Percentiles rank a stretch among this genome's conserved stretches.
Conservation (phyloP, 2,329 filamentous ascomycete genomes). For the Ilyonectria destructans region DNA sequence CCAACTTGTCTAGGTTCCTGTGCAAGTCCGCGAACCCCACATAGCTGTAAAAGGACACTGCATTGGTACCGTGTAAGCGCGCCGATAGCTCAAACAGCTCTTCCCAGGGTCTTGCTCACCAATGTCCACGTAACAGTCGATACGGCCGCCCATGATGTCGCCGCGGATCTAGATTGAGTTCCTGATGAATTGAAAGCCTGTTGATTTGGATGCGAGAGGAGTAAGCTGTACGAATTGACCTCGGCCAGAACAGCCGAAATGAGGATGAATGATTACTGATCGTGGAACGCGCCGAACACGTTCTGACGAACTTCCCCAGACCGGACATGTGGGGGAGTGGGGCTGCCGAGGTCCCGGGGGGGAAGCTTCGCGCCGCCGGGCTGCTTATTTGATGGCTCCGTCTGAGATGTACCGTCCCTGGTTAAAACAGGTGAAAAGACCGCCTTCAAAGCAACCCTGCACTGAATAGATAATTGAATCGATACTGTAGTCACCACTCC, state of each 20-base stretch:
- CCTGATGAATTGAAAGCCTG: not conserved
- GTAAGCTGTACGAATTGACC: not conserved
- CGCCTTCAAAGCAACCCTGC: not conserved
- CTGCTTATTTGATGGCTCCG: too few species aligned
- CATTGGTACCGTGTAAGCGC: constrained; percentile 13
- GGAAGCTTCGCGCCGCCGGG: constrained; percentile 24
- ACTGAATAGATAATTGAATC: not conserved
- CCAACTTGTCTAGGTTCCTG: constrained; percentile 69
- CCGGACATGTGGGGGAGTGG: constrained; percentile 37
- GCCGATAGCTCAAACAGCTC: not conserved
- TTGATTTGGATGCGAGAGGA: not conserved
- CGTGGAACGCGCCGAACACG: not conserved
- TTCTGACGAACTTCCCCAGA: not conserved
- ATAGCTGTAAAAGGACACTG: constrained; percentile 78
- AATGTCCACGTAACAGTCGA: constrained; percentile 79
- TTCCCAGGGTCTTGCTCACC: constrained; percentile 60
- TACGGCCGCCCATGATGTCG: constrained; percentile 70
- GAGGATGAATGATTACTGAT: not conserved
- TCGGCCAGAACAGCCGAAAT: constrained; percentile 5
- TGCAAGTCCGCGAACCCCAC: constrained; percentile 72
- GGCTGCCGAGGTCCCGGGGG: constrained; percentile 42
- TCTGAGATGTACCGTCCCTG: not conserved
- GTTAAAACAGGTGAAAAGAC: not conserved
- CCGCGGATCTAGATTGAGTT: not conserved
- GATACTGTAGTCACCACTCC: not conserved